Evolutionary conservation across 495 filamentous ascomycete species (phyloP), one percentile per base, ranked within the genome.

Genomic region (Lophiostoma macrostomum): DNA sequence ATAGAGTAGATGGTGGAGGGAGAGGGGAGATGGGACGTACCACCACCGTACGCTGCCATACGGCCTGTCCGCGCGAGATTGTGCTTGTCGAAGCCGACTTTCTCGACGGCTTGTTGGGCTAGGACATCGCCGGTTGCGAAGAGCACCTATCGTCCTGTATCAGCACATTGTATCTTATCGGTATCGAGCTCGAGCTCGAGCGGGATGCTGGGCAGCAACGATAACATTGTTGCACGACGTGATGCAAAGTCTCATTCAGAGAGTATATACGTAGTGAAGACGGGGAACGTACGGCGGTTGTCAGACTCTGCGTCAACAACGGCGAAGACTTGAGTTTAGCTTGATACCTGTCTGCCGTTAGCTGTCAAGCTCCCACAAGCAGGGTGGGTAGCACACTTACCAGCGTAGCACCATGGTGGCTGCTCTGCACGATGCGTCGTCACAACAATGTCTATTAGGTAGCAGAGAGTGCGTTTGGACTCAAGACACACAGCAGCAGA

Each of bases 61-160:
- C 93, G 84, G 1, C 80, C 85, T 1, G 91, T 96, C 28, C 93
- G 81, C 14, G 76, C 75, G 31, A 87, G 67, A 63, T 96, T 86
- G 63, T 98, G 93, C 55, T 90, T 87, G 38, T 84, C 71, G 23
- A 86, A 53, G 28, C 90, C 91, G 60, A 75, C 79, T 65, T 80
- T 82, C 71, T 97, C 93, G 44, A 98, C 87, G n/a, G 73, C 76
- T 70, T 98, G 93, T 64, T 98, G 93, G n/a, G 93, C 88, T 46
- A 96, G 79, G 45, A 85, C 75, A 71, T 98, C 93, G 54, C 93
- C 93, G 14, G 89, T 83, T 30, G 85, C 90, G 68, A 97, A 98
- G 48, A 98, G 81, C 41, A 96, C 69, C 83, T 86, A 30, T 5
- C 7, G 45, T n/a, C 45, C 45, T 14, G 6, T 42, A 42, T 42